Percentiles rank a stretch among this genome's conserved stretches.
Conservation (phyloP, 2,329 filamentous ascomycete genomes). For the Cladophialophora exuberans region DNA sequence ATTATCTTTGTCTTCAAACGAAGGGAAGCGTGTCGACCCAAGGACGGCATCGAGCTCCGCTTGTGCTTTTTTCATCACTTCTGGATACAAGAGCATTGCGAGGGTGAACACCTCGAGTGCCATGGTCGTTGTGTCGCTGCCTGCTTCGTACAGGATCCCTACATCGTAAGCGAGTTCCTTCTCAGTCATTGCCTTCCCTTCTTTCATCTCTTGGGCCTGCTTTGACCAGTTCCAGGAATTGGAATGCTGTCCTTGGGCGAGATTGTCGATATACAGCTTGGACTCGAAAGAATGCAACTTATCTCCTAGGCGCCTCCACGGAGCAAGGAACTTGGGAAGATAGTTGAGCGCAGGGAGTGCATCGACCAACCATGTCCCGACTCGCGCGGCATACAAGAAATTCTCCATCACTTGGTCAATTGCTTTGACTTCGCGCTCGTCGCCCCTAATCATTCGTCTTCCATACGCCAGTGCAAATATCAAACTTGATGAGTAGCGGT, state of each 20-base stretch:
- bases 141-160: slow-evolving; percentile 40
- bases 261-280: slow-evolving; percentile 29
- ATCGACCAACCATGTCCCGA: slow-evolving; percentile 52
- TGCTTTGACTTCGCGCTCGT: slow-evolving; percentile 52
- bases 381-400: slow-evolving; percentile 55
- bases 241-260: slow-evolving; percentile 16
- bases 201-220: slow-evolving; percentile 32
- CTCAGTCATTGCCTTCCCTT: slow-evolving; percentile 46
- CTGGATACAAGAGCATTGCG: slow-evolving; percentile 35
- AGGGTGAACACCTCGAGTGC: slow-evolving; percentile 38
- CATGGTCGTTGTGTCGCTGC: slow-evolving; percentile 36
- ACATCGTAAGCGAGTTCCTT: slow-evolving; percentile 50
- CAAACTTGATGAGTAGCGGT: slow-evolving; percentile 53
- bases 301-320: slow-evolving; percentile 47
- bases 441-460: slow-evolving; percentile 44
- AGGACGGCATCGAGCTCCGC: slow-evolving; percentile 49
- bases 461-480: slow-evolving; percentile 57
- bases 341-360: slow-evolving; percentile 49
- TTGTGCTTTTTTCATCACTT: slow-evolving; percentile 39
- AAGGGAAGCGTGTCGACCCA: slow-evolving; percentile 39
- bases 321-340: slow-evolving; percentile 48
- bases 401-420: slow-evolving; percentile 52
- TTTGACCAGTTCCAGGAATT: slow-evolving; percentile 34
- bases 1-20: slow-evolving; percentile 41
- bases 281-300: slow-evolving; percentile 33